Evolutionary conservation across 306 rosid genomes (phyloP).

Genomic region (Cotoneaster glaucophyllus): DNA sequence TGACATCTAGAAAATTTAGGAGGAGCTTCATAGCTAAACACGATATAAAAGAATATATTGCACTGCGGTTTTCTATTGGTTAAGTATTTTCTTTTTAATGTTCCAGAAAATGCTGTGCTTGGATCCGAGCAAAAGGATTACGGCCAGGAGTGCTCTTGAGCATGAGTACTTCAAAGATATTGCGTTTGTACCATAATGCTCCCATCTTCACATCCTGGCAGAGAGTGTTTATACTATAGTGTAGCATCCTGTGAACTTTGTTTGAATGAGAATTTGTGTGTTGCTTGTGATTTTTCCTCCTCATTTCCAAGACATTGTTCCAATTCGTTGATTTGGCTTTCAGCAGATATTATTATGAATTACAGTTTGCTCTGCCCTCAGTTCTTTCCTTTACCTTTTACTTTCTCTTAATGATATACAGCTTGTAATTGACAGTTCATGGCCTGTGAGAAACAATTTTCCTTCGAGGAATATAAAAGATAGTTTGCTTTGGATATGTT

Average conservation of each 20-base stretch:
- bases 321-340: slow-evolving; percentile 19
- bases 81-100: neutral
- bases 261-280: slow-evolving; percentile 55
- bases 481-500: neutral
- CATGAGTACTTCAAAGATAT: slow-evolving; percentile 97
- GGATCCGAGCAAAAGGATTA: slow-evolving; percentile 93
- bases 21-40: neutral
- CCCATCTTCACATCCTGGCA: slow-evolving; percentile 19
- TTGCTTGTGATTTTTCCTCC: slow-evolving; percentile 19
- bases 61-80: neutral
- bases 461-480: slow-evolving; percentile 12
- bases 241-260: slow-evolving; percentile 55
- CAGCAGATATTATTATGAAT: neutral
- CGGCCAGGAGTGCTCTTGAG: slow-evolving; percentile 90
- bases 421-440: slow-evolving; percentile 15
- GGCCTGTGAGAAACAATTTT: slow-evolving; percentile 3
- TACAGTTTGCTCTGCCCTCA: neutral
- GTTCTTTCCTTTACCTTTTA: neutral
- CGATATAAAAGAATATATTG: neutral
- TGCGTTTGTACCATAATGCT: slow-evolving; percentile 64
- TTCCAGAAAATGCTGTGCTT: slow-evolving; percentile 90
- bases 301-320: slow-evolving; percentile 17
- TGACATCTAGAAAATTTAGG: neutral
- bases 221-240: slow-evolving; percentile 58
- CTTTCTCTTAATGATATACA: slow-evolving; percentile 5